A percentile compares a stretch with the other conserved stretches of the same genome.
Conservation (phyloP, 306 rosid genomes). For the Rosa chinensis region DNA sequence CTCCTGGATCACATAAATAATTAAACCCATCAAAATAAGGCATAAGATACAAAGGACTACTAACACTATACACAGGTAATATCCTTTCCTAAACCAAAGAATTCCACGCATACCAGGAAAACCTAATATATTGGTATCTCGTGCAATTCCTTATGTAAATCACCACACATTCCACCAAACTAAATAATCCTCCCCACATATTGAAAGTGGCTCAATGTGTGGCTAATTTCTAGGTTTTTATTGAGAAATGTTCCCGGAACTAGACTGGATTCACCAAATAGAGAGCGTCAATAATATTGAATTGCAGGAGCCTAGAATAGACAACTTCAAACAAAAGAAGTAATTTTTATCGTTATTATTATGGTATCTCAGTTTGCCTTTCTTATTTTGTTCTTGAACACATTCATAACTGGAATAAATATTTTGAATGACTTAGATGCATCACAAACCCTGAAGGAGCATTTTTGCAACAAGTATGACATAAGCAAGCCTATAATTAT, state of each 20-base stretch:
- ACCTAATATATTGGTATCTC: not conserved
- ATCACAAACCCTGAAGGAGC: not conserved
- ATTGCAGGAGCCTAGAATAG: not conserved
- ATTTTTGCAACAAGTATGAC: not conserved
- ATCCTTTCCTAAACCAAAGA: not conserved
- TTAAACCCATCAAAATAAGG: slow-evolving; percentile 12
- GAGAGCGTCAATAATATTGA: not conserved
- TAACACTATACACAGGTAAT: not conserved
- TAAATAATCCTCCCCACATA: not conserved
- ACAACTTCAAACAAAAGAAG: not conserved
- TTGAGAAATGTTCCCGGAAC: not conserved
- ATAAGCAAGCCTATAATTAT: not conserved
- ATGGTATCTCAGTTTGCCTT: not conserved
- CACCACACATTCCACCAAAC: not conserved
- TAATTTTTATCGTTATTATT: not conserved
- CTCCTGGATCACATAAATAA: slow-evolving; percentile 51
- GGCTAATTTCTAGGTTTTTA: not conserved
- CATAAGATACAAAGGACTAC: slow-evolving; percentile 6
- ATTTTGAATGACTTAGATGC: not conserved
- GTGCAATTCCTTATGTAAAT: not conserved
- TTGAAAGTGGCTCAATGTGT: slow-evolving; percentile 2
- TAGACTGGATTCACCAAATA: not conserved
- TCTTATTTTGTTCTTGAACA: not conserved
- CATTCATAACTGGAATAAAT: not conserved
- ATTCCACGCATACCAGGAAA: not conserved